Conservation (phyloP, 371 early-diverging fungal species). For the Mucor sp. region DNA sequence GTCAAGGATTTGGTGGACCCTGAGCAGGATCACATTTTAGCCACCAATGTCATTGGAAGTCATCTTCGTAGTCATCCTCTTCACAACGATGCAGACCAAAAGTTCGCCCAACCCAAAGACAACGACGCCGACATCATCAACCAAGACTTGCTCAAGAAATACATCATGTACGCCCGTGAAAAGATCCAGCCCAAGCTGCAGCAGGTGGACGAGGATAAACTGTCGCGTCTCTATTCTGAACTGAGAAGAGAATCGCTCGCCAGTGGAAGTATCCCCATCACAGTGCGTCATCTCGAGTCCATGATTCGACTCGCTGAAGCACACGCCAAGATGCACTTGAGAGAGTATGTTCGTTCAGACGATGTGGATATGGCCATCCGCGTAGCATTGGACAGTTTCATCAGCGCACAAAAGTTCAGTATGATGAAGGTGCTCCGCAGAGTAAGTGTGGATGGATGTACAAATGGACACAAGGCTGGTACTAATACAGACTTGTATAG, state of each 20-base stretch:
- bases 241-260: slow-evolving; percentile 91
- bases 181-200: slow-evolving; percentile 85
- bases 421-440: slow-evolving; percentile 82
- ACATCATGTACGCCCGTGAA: slow-evolving; percentile 97
- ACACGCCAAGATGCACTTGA: slow-evolving; percentile 97
- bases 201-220: slow-evolving; percentile 88
- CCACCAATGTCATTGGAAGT: slow-evolving; percentile 92
- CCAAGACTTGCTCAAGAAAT: slow-evolving; percentile 92
- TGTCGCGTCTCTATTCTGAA: slow-evolving; percentile 89
- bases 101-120: slow-evolving; percentile 35
- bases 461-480: not conserved
- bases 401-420: slow-evolving; percentile 96
- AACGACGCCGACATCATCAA: slow-evolving; percentile 69
- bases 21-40: slow-evolving; percentile 88
- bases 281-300: slow-evolving; percentile 98
- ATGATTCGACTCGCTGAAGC: slow-evolving; percentile 99
- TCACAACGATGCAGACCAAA: slow-evolving; percentile 43
- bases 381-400: slow-evolving; percentile 94
- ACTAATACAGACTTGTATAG: slow-evolving; percentile 28
- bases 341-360: slow-evolving; percentile 88
- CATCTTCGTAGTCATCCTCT: slow-evolving; percentile 91
- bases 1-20: slow-evolving; percentile 95
- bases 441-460: slow-evolving; percentile 28
- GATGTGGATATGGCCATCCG: slow-evolving; percentile 98
- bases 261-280: slow-evolving; percentile 96